Base-by-base conservation (phyloP, 2,329 filamentous ascomycete species). In the Lachnellula arida region DNA sequence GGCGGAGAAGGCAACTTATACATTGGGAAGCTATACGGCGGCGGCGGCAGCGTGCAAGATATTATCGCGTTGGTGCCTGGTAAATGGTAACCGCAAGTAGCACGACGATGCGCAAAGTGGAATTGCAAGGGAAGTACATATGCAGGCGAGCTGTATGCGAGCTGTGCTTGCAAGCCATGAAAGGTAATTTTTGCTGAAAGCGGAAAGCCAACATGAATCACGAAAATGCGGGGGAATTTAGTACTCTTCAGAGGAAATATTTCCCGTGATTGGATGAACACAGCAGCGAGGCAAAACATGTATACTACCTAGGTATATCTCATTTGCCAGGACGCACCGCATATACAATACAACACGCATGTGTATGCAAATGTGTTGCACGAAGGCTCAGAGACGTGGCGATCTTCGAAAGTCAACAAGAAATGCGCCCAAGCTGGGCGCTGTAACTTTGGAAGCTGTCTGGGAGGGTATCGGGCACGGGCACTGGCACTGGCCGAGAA, bases 241-340 rank as follows among this genome's bases (percentile, higher is more conserved):
- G 14, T 17, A 6, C 37, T 40, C 15, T 6, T 15, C 2, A 40
- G 4, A 40, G 37, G n/a, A 40, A 15, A 40, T 4, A 17, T 8
- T 40, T 40, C 37, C 25, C 28, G 28, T 32, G 28, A 32, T 32
- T 4, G 3, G 3, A 11, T 11, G 8, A 40, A 15, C 15, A 40
- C 37, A 7, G 37, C 37, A 40, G 37, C 37, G 37, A 40, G 14
- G 37, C 37, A 40, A 39, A 39, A 40, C n/a, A 5, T 12, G 14
- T 40, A 17, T 40, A 17, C 37, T 40, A 22, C 22, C 22, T 22
- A 2, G 22, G 22, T 22, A 40, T 73, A 0, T 83, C 84, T 0
- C 80, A 81, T 11, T 32, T 9, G 8, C 28, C 8, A 32, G 25
- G 25, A 28, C 8, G n/a, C n/a, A n/a, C n/a, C n/a, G n/a, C n/a